A percentile compares a stretch with the other conserved stretches of the same genome.
These are phyloP conservation scores for Entomortierella lignicola DNA, from an alignment of 192 early-diverging fungal species.

Conservation along the genomic window DNA sequence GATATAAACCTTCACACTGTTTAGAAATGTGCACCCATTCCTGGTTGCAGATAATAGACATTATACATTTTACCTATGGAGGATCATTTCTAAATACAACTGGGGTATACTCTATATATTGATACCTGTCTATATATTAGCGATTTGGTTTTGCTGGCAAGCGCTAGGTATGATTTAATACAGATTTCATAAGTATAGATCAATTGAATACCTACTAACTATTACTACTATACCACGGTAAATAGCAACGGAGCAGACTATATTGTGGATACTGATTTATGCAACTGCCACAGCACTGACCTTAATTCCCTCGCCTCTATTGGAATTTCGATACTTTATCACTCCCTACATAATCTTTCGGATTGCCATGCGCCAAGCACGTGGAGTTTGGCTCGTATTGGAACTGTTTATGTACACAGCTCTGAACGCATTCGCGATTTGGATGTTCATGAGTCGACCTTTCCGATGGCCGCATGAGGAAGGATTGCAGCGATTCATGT, in stretches of 20 bases:
- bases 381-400: constrained; percentile 32
- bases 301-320: constrained; percentile 89
- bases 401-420: constrained; percentile 61
- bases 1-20: neutral
- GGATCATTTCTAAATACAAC: constrained; percentile 74
- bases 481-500: constrained; percentile 90
- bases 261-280: constrained; percentile 69
- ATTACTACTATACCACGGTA: neutral
- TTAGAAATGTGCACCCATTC: constrained; percentile 92
- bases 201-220: neutral
- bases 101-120: constrained; percentile 65
- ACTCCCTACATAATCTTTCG: constrained; percentile 83
- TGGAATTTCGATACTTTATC: constrained; percentile 97
- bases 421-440: constrained; percentile 77
- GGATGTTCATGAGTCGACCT: constrained; percentile 78
- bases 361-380: constrained; percentile 66
- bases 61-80: constrained; percentile 96
- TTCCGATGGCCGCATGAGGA: constrained; percentile 83
- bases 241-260: constrained; percentile 53
- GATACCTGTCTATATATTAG: constrained; percentile 73
- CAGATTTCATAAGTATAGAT: too few relatives aligned
- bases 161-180: constrained; percentile 56
- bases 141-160: constrained; percentile 54
- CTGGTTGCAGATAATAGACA: constrained; percentile 95
- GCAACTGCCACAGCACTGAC: constrained; percentile 64